A percentile compares a stretch with the other conserved stretches of the same genome.
These are phyloP conservation scores for Cladosporium phlei DNA, from an alignment of 2,329 filamentous ascomycete genomes.

Conservation along the genomic window DNA sequence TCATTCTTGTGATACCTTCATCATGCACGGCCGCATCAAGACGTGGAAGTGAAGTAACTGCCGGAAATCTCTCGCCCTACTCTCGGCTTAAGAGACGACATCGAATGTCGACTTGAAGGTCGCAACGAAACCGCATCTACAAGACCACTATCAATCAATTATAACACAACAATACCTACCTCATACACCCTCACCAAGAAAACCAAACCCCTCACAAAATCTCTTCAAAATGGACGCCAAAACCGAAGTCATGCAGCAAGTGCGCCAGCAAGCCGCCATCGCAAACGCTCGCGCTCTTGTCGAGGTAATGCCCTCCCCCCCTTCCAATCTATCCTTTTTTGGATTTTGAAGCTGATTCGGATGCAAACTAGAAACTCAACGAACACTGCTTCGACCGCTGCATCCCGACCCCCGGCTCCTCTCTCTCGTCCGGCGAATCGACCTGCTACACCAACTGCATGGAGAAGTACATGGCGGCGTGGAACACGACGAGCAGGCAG, in stretches of 20 bases:
- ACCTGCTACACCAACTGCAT: slow-evolving; percentile 49
- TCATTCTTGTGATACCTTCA: too few species aligned
- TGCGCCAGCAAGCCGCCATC: slow-evolving; percentile 50
- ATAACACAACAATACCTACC: background rate
- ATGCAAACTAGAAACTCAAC: slow-evolving; percentile 56
- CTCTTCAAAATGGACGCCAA: slow-evolving; percentile 38
- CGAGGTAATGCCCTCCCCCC: too few species aligned
- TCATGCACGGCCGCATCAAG: too few species aligned
- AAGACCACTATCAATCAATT: background rate
- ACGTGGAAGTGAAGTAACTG: too few species aligned
- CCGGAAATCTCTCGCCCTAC: too few species aligned
- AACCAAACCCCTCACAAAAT: background rate
- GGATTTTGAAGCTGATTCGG: too few species aligned
- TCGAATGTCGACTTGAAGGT: too few species aligned
- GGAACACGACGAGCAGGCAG: slow-evolving; percentile 48
- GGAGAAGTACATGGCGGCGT: slow-evolving; percentile 53
- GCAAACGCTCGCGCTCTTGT: slow-evolving; percentile 48
- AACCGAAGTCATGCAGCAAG: slow-evolving; percentile 47
- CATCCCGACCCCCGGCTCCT: slow-evolving; percentile 48
- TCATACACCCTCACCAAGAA: background rate
- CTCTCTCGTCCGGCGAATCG: slow-evolving; percentile 47
- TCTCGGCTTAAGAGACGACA: too few species aligned
- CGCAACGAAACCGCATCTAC: too few species aligned
- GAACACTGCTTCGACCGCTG: slow-evolving; percentile 55
- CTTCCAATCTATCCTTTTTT: too few species aligned